Evolutionary conservation across 1,284 basidiomycete genomes (phyloP).

Genomic region (Malassezia caprae): DNA sequence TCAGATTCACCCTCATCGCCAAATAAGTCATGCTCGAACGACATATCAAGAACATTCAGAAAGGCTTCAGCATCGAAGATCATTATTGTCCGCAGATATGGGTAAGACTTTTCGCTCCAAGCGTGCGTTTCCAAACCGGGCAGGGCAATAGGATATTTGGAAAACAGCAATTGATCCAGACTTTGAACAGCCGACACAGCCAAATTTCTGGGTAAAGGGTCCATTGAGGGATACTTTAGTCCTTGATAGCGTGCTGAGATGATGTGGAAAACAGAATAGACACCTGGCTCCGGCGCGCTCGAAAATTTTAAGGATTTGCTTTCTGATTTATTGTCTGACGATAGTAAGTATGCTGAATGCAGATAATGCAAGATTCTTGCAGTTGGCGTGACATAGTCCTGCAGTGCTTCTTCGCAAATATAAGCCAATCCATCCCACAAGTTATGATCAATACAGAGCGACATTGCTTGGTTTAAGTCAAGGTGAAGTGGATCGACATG

Average conservation of each 20-base stretch:
- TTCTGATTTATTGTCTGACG: constrained; percentile 19
- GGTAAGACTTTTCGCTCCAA: neutral
- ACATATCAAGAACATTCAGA: constrained; percentile 83
- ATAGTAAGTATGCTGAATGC: constrained; percentile 21
- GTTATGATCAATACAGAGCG: constrained; percentile 67
- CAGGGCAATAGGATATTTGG: neutral
- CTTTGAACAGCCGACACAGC: neutral
- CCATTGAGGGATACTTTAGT: constrained; percentile 8
- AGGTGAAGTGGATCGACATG: constrained; percentile 82
- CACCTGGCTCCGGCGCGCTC: neutral
- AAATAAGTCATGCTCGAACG: constrained; percentile 83
- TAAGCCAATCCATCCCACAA: constrained; percentile 92
- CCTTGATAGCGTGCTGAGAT: neutral
- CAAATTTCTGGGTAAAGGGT: constrained; percentile 29
- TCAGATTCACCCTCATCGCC: constrained; percentile 55
- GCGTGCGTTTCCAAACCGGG: neutral
- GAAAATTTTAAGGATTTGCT: neutral
- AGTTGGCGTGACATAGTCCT: constrained; percentile 79
- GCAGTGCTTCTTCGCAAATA: constrained; percentile 76
- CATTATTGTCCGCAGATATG: neutral
- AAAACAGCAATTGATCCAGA: neutral
- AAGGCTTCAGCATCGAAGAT: constrained; percentile 74
- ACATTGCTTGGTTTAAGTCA: constrained; percentile 86
- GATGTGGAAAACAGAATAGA: neutral
- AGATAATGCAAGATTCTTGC: constrained; percentile 51